Base-by-base conservation (phyloP, 1,284 basidiomycete species). In the Irpex sp. region DNA sequence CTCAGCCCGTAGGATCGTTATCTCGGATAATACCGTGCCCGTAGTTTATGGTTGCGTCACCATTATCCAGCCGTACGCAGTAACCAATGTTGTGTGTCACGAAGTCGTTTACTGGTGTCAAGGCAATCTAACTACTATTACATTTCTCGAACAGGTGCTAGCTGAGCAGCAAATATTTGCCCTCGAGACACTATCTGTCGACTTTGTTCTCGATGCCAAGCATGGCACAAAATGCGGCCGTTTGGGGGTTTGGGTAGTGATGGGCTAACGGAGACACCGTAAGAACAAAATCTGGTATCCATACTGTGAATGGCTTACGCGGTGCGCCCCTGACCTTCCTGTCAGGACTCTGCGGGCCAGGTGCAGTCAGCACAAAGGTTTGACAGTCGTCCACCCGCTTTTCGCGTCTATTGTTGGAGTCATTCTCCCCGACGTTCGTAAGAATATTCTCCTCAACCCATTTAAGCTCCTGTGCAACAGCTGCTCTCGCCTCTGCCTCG, bases 221-320 rank as follows among this genome's bases (percentile, higher is more conserved):
- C 81, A 97, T 86, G 31, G 78, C 75, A 70, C 93, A 94, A 68
- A 98, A 91, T 1, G 94, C 89, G 62, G 87, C 87, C 0, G 96
- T 99, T 72, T 98, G 97, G 7, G 93, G 92, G 71, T 97, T 98
- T 4, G 89, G 88, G 75, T 93, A 96, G 80, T 87, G 89, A 5
- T 85, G 83, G 4, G 87, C 92, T 93, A 71, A 19, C 65, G 15
- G 47, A 36, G 64, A 60, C 58, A 57, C 62, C 57, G 5, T 31
- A 7, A 60, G 21, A 34, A 36, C 57, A 44, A 56, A 9, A 7
- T 44, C 8, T 31, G 1, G 21, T 21, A 49, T 5, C 1, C 36
- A 13, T 54, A 57, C 8, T 21, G 57, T 11, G 38, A 8, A 57
- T 44, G 38, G 69, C 67, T 75, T 71, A 87, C 88, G 87, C 74